Base-by-base conservation (phyloP, 805 yeast genomes). In the Sugiyamaella floridensis region DNA sequence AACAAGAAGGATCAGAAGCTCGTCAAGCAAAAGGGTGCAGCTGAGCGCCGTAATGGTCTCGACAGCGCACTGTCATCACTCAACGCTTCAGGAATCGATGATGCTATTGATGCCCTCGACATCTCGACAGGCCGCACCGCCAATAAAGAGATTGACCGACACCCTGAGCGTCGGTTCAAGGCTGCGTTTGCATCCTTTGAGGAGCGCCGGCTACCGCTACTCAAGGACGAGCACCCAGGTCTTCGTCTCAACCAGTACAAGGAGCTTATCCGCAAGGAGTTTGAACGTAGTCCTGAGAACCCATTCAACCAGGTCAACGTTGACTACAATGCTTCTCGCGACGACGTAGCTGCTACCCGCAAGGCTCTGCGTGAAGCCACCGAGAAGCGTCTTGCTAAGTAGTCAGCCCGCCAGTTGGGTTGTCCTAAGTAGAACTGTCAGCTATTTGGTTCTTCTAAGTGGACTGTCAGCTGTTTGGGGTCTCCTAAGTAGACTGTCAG, bases 151-250 rank as follows among this genome's bases (percentile, higher is more conserved):
- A 74, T 87, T 49, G 96, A 87, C 55, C 81, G 89, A 67, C 96
- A 87, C 61, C 95, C 96, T 9, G 96, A 87, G 72, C 80, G 95
- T 70, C 79, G 96, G 64, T 85, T 83, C 69, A 87, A 86, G 72
- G 88, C 92, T 22, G 95, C 95, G 0, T 74, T 74, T 52, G 75
- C 80, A 11, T 88, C 86, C 0, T 87, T 71, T 63, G 88, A 86
- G 61, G 92, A 82, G 56, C 71, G 75, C 52, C 76, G 92, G 61
- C 64, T 85, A 43, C 92, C 93, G 4, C 88, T 84, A 63, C 53
- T 84, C 51, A 81, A 83, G 68, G 76, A 81, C 65, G 95, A 87
- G 67, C 74, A 82, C 60, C 89, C 90, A 4, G 96, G 96, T 12
- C 73, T 87, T 60, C 78, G 95, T 62, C 75, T 82, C 62, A 86